Base-by-base conservation (phyloP, 2,329 filamentous ascomycete genomes). In the Arachnopeziza araneosa region DNA sequence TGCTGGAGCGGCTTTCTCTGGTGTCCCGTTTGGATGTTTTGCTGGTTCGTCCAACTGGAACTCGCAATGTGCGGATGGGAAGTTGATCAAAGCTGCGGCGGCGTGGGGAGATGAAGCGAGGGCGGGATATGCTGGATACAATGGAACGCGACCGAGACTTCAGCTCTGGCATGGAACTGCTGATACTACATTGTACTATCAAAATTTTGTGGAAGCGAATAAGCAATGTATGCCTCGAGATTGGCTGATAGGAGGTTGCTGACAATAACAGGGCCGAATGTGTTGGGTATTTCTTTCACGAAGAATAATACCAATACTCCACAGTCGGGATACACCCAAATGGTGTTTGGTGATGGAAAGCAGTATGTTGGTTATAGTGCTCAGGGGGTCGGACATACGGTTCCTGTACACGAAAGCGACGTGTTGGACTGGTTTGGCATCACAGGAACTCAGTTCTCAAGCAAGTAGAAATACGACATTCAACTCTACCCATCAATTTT, bases 81-180 rank as follows among this genome's bases (percentile, higher is more conserved):
- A 59, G 26, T 54, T 62, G 23, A 61, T 60, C 24, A 63, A 68
- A 61, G 64, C 78, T 0, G 75, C 78, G 2, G 70, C 77, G 63
- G 73, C 78, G 57, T 84, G 81, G 81, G 78, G 79, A n/a, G 73
- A 76, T 62, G 72, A 76, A 24, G 80, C 77, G 14, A 70, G 72
- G 24, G 70, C 71, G 57, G 75, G 75, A 26, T 74, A 74, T 61
- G 67, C 72, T 1, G 70, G 70, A 0, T 75, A 73, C 56, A 75
- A 67, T 22, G 77, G 78, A 8, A 60, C 70, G 1, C 70, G 75
- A 9, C 75, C 78, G 17, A 71, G 71, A 60, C 76, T 79, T 73
- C 67, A 61, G 52, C 63, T 68, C 78, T 56, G 52, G 10, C 74
- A 77, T 67, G 73, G 74, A 24, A 69, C 73, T 19, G 67, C 72